phyloP scores from a whole-genome alignment of 2,329 filamentous ascomycete genomes.

The Purpureocillium lavendulum region DNA sequence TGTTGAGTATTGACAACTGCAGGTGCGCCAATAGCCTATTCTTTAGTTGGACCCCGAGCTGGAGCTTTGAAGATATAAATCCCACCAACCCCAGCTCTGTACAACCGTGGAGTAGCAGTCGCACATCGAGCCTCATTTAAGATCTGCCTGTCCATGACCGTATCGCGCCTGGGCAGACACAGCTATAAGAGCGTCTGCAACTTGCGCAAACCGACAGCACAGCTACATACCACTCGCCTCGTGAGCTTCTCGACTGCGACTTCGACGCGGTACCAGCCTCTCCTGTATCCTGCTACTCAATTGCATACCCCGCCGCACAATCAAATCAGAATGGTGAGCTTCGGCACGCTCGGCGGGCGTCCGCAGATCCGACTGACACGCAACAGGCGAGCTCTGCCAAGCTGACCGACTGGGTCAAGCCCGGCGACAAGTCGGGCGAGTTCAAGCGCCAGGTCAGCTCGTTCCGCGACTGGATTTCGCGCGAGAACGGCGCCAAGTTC shows the following conservation, averaged over 20 bases:
- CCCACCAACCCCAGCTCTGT: too few relatives aligned
- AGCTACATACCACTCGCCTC: background rate
- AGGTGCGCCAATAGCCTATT: too few relatives aligned
- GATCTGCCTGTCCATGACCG: background rate
- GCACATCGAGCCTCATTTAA: too few relatives aligned
- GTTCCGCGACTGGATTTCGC: constrained; percentile 76
- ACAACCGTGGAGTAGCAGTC: background rate
- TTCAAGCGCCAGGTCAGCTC: constrained; percentile 83
- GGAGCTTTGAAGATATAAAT: too few relatives aligned
- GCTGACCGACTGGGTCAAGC: constrained; percentile 76
- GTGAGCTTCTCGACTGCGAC: too few relatives aligned
- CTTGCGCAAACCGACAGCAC: background rate
- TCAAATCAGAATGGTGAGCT: constrained; percentile 4
- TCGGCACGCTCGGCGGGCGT: background rate
- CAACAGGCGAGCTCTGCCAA: constrained; percentile 6
- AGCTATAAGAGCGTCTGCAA: background rate
- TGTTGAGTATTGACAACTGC: too few relatives aligned
- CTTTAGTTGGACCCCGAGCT: too few relatives aligned
- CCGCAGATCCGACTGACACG: background rate
- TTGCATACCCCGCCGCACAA: background rate
- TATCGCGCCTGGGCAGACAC: background rate
- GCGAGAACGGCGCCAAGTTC: constrained; percentile 62
- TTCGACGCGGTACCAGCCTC: too few relatives aligned
- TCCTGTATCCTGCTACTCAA: too few relatives aligned
- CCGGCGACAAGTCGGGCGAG: constrained; percentile 71